These are phyloP conservation scores for Cytospora piceicola DNA, from an alignment of 2,329 filamentous ascomycete species.

Conservation along the genomic window DNA sequence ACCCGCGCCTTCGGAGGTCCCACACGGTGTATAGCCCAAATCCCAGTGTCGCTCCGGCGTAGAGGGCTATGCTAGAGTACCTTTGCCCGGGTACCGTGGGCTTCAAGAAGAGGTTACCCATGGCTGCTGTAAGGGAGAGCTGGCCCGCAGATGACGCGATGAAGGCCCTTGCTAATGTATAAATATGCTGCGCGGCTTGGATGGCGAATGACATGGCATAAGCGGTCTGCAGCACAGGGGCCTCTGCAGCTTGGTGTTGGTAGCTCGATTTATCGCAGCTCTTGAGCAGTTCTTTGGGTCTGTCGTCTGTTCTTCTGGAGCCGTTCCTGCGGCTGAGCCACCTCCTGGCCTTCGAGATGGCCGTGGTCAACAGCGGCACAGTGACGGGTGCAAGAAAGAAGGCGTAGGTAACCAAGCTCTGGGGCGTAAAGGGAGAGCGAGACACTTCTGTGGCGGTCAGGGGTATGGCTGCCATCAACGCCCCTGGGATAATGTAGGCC, in stretches of 20 bases:
- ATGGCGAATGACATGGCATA: constrained; percentile 16
- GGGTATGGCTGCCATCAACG: constrained; percentile 14
- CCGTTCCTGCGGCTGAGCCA: neutral
- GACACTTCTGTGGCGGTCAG: constrained; percentile 28
- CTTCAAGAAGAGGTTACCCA: neutral
- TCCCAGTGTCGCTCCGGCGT: constrained; percentile 13
- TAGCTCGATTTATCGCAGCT: neutral
- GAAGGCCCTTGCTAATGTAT: neutral
- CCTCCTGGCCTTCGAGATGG: neutral
- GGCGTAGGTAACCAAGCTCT: constrained; percentile 9
- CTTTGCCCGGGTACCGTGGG: neutral
- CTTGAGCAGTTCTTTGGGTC: neutral
- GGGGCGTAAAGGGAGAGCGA: constrained; percentile 11
- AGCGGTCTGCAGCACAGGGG: neutral
- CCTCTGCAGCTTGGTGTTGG: neutral
- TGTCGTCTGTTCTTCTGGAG: neutral
- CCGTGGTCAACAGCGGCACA: constrained; percentile 17
- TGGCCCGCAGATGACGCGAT: neutral
- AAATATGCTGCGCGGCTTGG: constrained; percentile 19
- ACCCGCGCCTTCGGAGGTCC: constrained; percentile 20
- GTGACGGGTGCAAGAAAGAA: constrained; percentile 18
- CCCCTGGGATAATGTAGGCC: constrained; percentile 19
- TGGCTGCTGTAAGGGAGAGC: neutral
- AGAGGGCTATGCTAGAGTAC: constrained; percentile 10
- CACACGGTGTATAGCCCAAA: constrained; percentile 26